Evolutionary conservation across 2,329 filamentous ascomycete species (phyloP), one percentile per base, ranked within the genome.

Genomic region (Calonectria henricotiae): DNA sequence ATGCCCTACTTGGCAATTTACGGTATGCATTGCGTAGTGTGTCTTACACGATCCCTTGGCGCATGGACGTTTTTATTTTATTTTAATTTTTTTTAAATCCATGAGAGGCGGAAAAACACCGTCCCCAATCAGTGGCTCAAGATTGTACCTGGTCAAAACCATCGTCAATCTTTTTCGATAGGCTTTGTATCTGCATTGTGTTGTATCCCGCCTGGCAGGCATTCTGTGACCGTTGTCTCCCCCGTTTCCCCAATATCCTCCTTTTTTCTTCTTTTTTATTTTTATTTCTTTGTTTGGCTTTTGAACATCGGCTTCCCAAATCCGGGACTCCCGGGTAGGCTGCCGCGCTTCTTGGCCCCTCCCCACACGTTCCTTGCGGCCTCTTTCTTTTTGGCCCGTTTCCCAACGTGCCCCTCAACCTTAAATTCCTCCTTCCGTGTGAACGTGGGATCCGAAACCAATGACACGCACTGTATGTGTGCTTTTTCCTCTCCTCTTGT

Each of bases 401-500:
- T 46, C 20, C 43, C n/a, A 46, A 46, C 8, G 43, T 23, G 43
- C 43, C 43, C 43, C 43, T 46, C 43, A 46, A 46, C n/a, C 37
- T 49, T 49, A 27, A 30, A 13, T 49, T 30, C 23, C 46, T 17
- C 15, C 20, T 25, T 17, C 51, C 32, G 32, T 25, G 35, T 39
- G 30, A 55, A 55, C 37, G 20, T 39, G 32, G 32, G 20, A 37
- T 39, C 51, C 32, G 51, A 39, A 55, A 55, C 51, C 32, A 20
- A 55, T 55, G 35, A 39, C 51, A 55, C 51, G 35, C 35, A 23
- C 32, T 30, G 35, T 23, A 55, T 23, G 39, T 37, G 51, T 55
- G 51, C 51, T 55, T 55, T 55, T 55, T 55, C n/a, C n/a, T 49
- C 51, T 39, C 51, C 51, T 39, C 51, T 55, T 39, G 51, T 55